Conservation (phyloP, 2,329 filamentous ascomycete genomes). For the Rosellinia necatrix region DNA sequence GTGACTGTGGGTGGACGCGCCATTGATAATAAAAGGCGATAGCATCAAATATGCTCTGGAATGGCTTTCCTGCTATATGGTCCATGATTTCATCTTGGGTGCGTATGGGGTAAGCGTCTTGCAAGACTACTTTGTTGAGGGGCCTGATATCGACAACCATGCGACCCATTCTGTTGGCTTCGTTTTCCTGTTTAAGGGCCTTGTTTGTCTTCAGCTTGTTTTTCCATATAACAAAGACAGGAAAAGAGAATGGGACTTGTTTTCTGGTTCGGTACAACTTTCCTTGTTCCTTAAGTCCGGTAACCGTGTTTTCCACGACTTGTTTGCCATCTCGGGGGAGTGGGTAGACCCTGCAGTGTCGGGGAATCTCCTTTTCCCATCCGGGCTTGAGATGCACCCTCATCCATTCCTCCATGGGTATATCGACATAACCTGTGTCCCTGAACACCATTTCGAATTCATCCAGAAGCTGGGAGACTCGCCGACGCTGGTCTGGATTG, state of each 20-base stretch:
- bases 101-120: neutral
- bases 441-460: neutral
- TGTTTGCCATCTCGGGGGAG: neutral
- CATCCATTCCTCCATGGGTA: neutral
- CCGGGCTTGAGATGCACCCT: neutral
- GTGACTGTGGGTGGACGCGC: neutral
- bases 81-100: neutral
- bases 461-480: neutral
- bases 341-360: neutral
- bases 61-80: neutral
- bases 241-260: neutral
- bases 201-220: neutral
- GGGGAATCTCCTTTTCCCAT: neutral
- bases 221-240: neutral
- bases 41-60: neutral
- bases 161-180: no score
- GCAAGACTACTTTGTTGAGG: neutral
- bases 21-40: constrained; percentile 1
- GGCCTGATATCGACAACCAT: neutral
- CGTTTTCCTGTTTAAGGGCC: no score
- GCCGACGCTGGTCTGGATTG: neutral
- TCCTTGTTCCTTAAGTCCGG: neutral
- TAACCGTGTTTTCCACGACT: neutral
- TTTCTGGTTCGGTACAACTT: neutral
- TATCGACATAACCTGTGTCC: neutral